phyloP scores from a whole-genome alignment of 345 rosid genomes.

The Euphorbia pulcherrima region DNA sequence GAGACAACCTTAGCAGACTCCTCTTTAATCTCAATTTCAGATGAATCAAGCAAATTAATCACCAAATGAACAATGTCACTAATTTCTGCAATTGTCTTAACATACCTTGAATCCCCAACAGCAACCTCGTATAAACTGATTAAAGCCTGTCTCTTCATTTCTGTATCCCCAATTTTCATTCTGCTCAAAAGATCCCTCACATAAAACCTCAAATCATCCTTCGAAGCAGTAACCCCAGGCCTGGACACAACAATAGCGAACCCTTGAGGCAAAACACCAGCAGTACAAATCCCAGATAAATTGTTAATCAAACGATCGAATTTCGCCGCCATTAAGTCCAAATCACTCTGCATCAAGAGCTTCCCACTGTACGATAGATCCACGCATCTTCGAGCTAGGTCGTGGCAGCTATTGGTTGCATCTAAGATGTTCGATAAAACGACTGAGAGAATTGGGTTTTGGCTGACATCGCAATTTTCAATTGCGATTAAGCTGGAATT shows the following conservation, averaged over 20 bases:
- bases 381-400: slow-evolving; percentile 67
- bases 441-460: slow-evolving; percentile 43
- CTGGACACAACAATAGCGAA: slow-evolving; percentile 79
- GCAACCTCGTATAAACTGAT: slow-evolving; percentile 49
- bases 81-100: slow-evolving; percentile 46
- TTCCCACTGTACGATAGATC: slow-evolving; percentile 76
- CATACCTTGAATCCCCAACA: slow-evolving; percentile 63
- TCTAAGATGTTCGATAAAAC: slow-evolving; percentile 41
- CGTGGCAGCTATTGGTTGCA: slow-evolving; percentile 46
- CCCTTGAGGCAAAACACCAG: slow-evolving; percentile 57
- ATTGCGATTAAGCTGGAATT: slow-evolving; percentile 52
- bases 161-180: slow-evolving; percentile 81
- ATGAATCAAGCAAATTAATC: slow-evolving; percentile 57
- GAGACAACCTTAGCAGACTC: slow-evolving; percentile 56
- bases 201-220: slow-evolving; percentile 82
- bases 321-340: slow-evolving; percentile 58
- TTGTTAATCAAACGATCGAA: slow-evolving; percentile 50
- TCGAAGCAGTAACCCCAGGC: slow-evolving; percentile 57
- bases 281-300: slow-evolving; percentile 55
- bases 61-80: slow-evolving; percentile 45
- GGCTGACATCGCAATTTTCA: slow-evolving; percentile 46
- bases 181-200: slow-evolving; percentile 75
- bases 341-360: slow-evolving; percentile 95
- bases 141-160: slow-evolving; percentile 81
- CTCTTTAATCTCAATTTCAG: slow-evolving; percentile 49